Base-by-base conservation (phyloP, 768 basidiomycete species). In the Exidia glandulosa region DNA sequence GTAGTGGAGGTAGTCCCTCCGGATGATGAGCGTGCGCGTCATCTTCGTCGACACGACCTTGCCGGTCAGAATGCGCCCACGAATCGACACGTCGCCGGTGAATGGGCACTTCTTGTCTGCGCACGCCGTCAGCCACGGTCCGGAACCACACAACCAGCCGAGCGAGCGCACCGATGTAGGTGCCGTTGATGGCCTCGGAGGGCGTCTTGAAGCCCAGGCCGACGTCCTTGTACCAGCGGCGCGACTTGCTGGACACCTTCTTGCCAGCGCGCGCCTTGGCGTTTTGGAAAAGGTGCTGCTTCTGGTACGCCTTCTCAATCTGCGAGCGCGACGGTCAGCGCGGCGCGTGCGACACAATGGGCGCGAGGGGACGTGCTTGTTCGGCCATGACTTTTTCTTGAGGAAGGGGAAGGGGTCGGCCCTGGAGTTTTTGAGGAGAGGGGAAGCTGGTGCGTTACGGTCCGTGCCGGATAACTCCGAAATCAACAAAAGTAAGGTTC, bases 41-140 rank as follows among this genome's bases (percentile, higher is more conserved):
- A 99, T 98, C 83, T 99, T 99, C 54, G 94, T 96, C 58, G 95
- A 98, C 63, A 97, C 80, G 63, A 99, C 95, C 74, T 91, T 91
- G 74, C 96, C 96, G 56, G 94, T 95, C 63, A 99, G 79, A 77
- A 99, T 99, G 69, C 96, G 94, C 59, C 96, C 96, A 72, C 96
- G 95, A 74, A 99, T 99, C 60, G 96, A 98, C 69, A 99, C 79
- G 66, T 93, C 80, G 65, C 95, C 90, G 65, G 92, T 94, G 83
- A 97, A 99, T 30, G 96, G 96, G 80, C 96, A 99, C 79, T 99
- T 99, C 82, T 98, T 98, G 84, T 99, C 96, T 93, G 68, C 29
- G 45, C 34, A 47, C 47, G 56, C 45, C 32, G 36, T 45, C 41
- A 45, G 41, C 41, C 19, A 6, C 41, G 23, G n/a, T 12, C 16